A percentile compares a stretch with the other conserved stretches of the same genome.
phyloP scores from a whole-genome alignment of 257 asterid genomes.

The Knoxia roxburghii region DNA sequence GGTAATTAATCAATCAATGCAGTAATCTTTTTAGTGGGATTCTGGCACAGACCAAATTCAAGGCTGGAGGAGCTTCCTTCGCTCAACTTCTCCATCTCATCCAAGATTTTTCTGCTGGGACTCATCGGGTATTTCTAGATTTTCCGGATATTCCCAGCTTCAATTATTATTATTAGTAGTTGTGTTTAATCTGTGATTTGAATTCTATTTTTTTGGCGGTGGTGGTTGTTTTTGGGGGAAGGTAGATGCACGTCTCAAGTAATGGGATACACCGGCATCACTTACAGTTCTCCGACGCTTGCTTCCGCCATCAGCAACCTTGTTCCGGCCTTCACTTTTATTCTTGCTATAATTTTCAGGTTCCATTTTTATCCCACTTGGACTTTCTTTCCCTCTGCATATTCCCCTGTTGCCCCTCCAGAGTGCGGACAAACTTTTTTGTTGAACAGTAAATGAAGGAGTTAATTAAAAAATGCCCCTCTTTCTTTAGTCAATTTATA shows the following conservation, averaged over 20 bases:
- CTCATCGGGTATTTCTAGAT: constrained; percentile 48
- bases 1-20: too few relatives aligned
- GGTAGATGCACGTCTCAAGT: constrained; percentile 28
- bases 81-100: constrained; percentile 37
- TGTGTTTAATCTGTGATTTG: background rate
- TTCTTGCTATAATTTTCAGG: constrained; percentile 39
- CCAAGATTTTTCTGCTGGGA: constrained; percentile 63
- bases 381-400: background rate
- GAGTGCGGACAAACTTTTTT: too few relatives aligned
- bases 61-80: constrained; percentile 39
- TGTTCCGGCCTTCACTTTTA: constrained; percentile 68
- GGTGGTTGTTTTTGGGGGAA: background rate
- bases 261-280: constrained; percentile 40
- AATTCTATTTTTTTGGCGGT: too few relatives aligned
- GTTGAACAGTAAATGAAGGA: too few relatives aligned
- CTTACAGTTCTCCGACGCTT: constrained; percentile 73
- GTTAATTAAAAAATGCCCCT: too few relatives aligned
- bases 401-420: background rate
- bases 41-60: constrained; percentile 41
- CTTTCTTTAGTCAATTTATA: too few relatives aligned
- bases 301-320: constrained; percentile 71
- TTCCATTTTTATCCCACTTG: background rate
- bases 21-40: background rate
- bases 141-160: too few relatives aligned
- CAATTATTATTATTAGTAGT: background rate